These are phyloP conservation scores for Astragalus glycyphyllos DNA, from an alignment of 306 rosid genomes.

Conservation along the genomic window DNA sequence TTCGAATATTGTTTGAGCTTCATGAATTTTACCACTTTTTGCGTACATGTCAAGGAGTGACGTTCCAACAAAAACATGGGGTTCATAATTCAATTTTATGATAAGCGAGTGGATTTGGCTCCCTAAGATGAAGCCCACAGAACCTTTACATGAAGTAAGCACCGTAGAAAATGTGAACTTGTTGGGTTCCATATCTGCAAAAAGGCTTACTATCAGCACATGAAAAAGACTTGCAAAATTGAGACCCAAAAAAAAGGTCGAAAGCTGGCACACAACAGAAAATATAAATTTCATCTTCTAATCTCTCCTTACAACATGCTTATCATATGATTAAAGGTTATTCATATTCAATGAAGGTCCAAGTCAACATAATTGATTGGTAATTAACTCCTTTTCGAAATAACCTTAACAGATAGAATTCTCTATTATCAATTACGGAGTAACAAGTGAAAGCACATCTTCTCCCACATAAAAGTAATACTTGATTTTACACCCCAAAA, in stretches of 20 bases:
- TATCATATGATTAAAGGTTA: background rate
- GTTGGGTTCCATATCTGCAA: conserved; percentile 78
- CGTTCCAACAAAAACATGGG: conserved; percentile 82
- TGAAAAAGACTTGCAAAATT: conserved; percentile 13
- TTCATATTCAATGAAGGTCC: conserved; percentile 19
- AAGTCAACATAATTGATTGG: conserved; percentile 10
- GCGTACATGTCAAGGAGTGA: conserved; percentile 97
- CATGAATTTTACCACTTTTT: conserved; percentile 74
- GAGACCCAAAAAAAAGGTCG: background rate
- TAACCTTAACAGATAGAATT: conserved; percentile 5
- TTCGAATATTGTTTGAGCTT: conserved; percentile 66
- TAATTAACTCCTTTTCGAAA: background rate
- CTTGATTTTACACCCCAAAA: background rate
- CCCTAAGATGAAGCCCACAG: conserved; percentile 60
- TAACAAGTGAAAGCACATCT: background rate
- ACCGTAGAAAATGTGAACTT: conserved; percentile 85
- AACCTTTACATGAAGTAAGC: conserved; percentile 75
- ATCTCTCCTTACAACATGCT: conserved; percentile 15
- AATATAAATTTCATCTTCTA: background rate
- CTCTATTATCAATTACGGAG: conserved; percentile 7
- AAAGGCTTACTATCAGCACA: conserved; percentile 22
- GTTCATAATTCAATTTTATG: conserved; percentile 59
- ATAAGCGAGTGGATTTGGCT: conserved; percentile 78
- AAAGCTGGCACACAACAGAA: background rate
- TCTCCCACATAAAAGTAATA: conserved; percentile 22